Evolutionary conservation across 1,284 basidiomycete genomes (phyloP).

Genomic region (Leucoagaricus sp.): DNA sequence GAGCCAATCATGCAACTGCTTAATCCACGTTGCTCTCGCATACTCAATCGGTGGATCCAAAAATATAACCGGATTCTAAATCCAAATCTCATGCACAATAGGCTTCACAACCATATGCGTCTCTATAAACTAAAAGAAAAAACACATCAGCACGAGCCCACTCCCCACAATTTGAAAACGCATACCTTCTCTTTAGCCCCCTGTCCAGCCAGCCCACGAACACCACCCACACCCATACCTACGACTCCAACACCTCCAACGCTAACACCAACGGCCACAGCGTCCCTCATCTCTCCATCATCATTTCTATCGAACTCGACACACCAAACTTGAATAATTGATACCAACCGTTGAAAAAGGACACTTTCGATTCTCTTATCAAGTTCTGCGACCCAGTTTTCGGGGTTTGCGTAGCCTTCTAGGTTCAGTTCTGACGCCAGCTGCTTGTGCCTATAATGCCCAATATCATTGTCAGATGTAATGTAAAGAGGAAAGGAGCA

Average conservation of each 20-base stretch:
- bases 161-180: conserved; percentile 10
- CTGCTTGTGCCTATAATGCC: conserved; percentile 52
- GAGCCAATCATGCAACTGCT: conserved; percentile 89
- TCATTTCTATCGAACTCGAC: conserved; percentile 78
- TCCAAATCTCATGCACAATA: conserved; percentile 92
- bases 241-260: too few relatives aligned
- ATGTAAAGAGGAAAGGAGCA: neutral
- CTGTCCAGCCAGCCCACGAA: conserved; percentile 26
- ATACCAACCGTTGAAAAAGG: conserved; percentile 75
- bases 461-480: conserved; percentile 2
- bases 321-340: conserved; percentile 89
- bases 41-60: conserved; percentile 97
- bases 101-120: conserved; percentile 75
- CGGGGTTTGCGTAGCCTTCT: conserved; percentile 97
- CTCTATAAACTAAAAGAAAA: conserved; percentile 55
- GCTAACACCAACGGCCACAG: too few relatives aligned
- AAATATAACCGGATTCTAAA: conserved; percentile 99
- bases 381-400: conserved; percentile 91
- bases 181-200: conserved; percentile 64
- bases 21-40: conserved; percentile 90
- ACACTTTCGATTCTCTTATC: conserved; percentile 87
- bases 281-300: conserved; percentile 56
- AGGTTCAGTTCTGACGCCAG: conserved; percentile 78
- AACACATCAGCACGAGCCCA: conserved; percentile 1
- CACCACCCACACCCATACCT: too few relatives aligned